Percentiles rank a stretch among this genome's conserved stretches.
Evolutionary conservation across 345 rosid species (phyloP).

Genomic region (Rhodamnia rubescens): DNA sequence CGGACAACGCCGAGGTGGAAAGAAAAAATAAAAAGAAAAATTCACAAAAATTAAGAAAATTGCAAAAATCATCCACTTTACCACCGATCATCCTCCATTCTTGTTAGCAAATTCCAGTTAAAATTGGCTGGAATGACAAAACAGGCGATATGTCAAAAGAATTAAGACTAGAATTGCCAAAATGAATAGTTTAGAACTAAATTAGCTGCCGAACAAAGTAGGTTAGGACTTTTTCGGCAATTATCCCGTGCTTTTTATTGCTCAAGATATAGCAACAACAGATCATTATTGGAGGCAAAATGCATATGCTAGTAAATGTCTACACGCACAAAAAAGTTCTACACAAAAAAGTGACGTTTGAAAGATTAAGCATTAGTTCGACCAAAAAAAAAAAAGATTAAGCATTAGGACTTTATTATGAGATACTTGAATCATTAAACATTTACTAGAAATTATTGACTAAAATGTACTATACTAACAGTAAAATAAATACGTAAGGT

Average conservation of each 20-base stretch:
- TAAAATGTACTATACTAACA: background rate
- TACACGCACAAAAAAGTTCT: too few relatives aligned
- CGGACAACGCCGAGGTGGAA: too few relatives aligned
- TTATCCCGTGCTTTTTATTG: background rate
- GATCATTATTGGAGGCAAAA: background rate
- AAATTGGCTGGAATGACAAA: too few relatives aligned
- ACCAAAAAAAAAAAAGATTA: too few relatives aligned
- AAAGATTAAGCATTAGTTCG: background rate
- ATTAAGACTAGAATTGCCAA: too few relatives aligned
- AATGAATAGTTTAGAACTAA: background rate
- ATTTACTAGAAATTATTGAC: background rate
- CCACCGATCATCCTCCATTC: too few relatives aligned
- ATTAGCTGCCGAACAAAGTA: fast-evolving
- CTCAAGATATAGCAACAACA: background rate
- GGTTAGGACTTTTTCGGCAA: fast-evolving
- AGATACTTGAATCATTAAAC: background rate
- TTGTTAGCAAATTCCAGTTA: too few relatives aligned
- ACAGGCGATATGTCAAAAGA: too few relatives aligned
- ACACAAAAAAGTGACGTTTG: background rate
- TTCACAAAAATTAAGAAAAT: background rate
- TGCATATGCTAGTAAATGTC: background rate
- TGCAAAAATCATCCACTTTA: background rate
- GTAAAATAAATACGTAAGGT: background rate
- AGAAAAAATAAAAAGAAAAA: background rate
- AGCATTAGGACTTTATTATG: background rate